Evolutionary conservation across 176 grass and related monocot genomes (phyloP).

Genomic region (Tuctoria greenei): DNA sequence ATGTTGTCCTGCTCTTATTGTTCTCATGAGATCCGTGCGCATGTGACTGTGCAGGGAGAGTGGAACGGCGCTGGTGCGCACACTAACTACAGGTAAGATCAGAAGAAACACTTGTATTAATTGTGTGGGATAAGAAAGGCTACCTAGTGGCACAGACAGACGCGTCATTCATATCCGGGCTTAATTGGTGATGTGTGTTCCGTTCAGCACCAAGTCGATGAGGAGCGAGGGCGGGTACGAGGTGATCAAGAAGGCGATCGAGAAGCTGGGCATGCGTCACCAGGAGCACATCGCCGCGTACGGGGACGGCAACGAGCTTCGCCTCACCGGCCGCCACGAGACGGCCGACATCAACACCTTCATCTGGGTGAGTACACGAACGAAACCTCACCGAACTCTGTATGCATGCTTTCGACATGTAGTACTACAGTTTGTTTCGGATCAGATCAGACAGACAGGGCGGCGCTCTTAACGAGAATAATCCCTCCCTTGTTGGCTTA

Average conservation of each 20-base stretch:
- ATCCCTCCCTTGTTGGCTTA: not conserved
- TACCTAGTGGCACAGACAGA: no score
- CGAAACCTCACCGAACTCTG: no score
- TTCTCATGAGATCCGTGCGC: not conserved
- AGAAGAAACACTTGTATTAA: not conserved
- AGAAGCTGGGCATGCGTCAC: conserved; percentile 62
- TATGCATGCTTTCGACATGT: no score
- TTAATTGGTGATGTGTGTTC: not conserved
- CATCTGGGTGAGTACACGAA: conserved; percentile 55
- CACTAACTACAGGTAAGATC: conserved; percentile 74
- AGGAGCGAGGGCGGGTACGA: conserved; percentile 76
- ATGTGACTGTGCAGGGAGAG: conserved; percentile 51
- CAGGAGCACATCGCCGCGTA: conserved; percentile 80
- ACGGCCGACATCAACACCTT: conserved; percentile 94
- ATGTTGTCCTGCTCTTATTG: not conserved
- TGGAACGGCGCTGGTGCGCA: conserved; percentile 93
- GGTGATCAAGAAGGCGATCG: conserved; percentile 75
- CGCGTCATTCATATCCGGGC: no score
- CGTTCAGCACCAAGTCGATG: conserved; percentile 83
- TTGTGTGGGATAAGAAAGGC: no score
- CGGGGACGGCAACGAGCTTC: conserved; percentile 83
- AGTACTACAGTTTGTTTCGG: no score
- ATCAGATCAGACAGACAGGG: not conserved
- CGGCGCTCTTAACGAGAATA: not conserved
- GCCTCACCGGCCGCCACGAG: conserved; percentile 85